These are phyloP conservation scores for Pugionium dolabratum DNA, from an alignment of 345 rosid genomes.

Conservation along the genomic window DNA sequence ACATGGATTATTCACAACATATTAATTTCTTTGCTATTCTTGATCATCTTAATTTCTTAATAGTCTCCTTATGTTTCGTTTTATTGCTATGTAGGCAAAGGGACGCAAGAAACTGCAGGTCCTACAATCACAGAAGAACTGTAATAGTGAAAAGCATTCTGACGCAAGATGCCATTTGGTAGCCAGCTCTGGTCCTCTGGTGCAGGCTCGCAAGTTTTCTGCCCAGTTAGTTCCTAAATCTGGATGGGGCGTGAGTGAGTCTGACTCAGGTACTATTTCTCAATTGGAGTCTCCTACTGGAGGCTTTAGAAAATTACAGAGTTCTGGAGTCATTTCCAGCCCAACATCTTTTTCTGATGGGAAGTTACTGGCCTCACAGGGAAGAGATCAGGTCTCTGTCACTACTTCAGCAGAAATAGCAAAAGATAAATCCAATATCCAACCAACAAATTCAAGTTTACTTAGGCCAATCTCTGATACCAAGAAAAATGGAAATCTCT, in stretches of 20 bases:
- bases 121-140: conserved; percentile 36
- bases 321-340: conserved; percentile 77
- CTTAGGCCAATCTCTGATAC: conserved; percentile 41
- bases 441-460: conserved; percentile 41
- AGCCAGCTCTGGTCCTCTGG: conserved; percentile 37
- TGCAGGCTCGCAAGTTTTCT: conserved; percentile 38
- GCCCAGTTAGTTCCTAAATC: conserved; percentile 33
- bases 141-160: conserved; percentile 43
- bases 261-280: conserved; percentile 81
- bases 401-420: conserved; percentile 48
- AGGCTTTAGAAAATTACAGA: conserved; percentile 60
- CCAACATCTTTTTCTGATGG: conserved; percentile 85
- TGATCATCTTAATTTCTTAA: not conserved
- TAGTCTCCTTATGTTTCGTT: conserved; percentile 20
- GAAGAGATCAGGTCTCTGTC: conserved; percentile 50
- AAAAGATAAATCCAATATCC: conserved; percentile 54
- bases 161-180: conserved; percentile 41
- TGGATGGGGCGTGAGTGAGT: conserved; percentile 50
- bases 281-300: conserved; percentile 70
- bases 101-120: conserved; percentile 33
- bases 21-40: not conserved
- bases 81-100: conserved; percentile 45
- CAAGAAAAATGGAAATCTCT: conserved; percentile 41
- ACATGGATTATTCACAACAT: conserved; percentile 2
- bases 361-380: conserved; percentile 90